A percentile compares a stretch with the other conserved stretches of the same genome.
phyloP scores from a whole-genome alignment of 176 grass and related monocot genomes.

The Oryza australiensis region DNA sequence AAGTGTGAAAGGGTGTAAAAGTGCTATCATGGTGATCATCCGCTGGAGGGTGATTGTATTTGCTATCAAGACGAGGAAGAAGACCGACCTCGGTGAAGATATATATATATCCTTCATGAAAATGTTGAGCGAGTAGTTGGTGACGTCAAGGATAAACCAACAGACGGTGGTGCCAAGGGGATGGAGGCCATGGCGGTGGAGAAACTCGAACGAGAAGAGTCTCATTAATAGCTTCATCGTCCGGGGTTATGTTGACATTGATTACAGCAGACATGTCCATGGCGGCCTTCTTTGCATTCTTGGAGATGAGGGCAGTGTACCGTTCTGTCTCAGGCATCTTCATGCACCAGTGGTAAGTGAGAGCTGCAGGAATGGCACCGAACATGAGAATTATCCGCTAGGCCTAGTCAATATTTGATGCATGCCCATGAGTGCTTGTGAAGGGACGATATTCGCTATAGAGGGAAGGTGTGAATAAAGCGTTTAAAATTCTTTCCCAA shows the following conservation, averaged over 20 bases:
- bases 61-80: neutral
- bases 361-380: neutral
- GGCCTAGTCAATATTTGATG: neutral
- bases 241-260: neutral
- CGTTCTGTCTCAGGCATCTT: conserved; percentile 80
- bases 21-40: neutral
- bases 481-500: too few relatives aligned
- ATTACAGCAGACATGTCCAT: conserved; percentile 18
- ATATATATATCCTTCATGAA: conserved; percentile 47
- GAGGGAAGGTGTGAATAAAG: too few relatives aligned
- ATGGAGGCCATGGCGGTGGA: conserved; percentile 22
- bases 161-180: conserved; percentile 22
- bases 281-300: conserved; percentile 9
- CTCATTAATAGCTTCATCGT: neutral
- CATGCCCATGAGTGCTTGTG: neutral
- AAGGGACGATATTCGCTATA: too few relatives aligned
- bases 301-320: conserved; percentile 63
- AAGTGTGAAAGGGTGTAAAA: neutral
- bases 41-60: neutral
- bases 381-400: neutral
- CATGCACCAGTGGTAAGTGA: conserved; percentile 70
- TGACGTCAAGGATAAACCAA: conserved; percentile 38
- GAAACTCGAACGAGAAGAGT: conserved; percentile 14
- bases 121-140: conserved; percentile 39
- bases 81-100: conserved; percentile 29